Evolutionary conservation across 1,139 yeast genomes (phyloP).

Genomic region (Protomyces inundatus): DNA sequence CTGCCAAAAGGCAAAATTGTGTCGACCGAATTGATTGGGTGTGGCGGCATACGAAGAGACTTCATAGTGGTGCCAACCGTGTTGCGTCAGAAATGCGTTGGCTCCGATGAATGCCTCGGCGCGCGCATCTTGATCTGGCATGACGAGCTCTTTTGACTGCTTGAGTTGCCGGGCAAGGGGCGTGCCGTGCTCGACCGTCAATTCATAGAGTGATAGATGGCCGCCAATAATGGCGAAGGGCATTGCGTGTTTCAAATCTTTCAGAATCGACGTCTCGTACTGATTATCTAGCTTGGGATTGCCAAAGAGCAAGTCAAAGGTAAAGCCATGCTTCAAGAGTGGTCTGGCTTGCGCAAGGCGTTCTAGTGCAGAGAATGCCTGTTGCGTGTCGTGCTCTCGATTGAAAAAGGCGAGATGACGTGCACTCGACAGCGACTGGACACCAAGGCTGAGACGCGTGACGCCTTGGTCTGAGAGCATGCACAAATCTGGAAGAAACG

Average conservation of each 20-base stretch:
- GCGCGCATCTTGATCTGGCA: constrained; percentile 6
- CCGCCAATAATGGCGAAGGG: constrained; percentile 21
- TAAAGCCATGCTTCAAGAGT: constrained; percentile 10
- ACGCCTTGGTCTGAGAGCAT: background rate
- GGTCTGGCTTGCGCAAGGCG: background rate
- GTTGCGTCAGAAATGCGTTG: background rate
- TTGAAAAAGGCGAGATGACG: background rate
- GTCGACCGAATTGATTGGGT: background rate
- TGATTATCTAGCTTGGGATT: background rate
- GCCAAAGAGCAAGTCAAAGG: constrained; percentile 23
- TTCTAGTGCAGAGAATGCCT: constrained; percentile 7
- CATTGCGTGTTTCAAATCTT: constrained; percentile 9
- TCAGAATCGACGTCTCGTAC: background rate
- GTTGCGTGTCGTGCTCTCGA: constrained; percentile 6
- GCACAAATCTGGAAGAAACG: constrained; percentile 11
- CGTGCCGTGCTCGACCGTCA: constrained; percentile 17
- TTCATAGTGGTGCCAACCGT: constrained; percentile 14
- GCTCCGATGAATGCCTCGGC: constrained; percentile 19
- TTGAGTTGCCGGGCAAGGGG: constrained; percentile 7
- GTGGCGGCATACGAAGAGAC: constrained; percentile 9
- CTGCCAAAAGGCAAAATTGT: constrained; percentile 23
- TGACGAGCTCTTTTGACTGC: background rate
- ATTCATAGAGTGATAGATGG: constrained; percentile 16
- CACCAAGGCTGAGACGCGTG: constrained; percentile 18
- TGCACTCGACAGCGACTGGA: constrained; percentile 8